Base-by-base conservation (phyloP, 2,329 filamentous ascomycete species). In the Colletotrichum spaethianum region DNA sequence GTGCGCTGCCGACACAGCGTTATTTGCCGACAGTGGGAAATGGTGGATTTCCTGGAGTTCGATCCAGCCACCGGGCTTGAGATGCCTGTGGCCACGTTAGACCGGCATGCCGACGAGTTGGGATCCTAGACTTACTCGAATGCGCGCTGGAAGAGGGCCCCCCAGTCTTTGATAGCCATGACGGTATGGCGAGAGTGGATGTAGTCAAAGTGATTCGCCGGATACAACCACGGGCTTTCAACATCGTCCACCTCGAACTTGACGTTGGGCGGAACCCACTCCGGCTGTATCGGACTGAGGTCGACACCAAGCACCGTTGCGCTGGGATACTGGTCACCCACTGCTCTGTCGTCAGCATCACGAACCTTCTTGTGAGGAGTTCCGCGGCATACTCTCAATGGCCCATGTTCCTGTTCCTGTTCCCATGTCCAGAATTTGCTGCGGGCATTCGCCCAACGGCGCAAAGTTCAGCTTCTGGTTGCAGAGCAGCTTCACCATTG, bases 371-470 rank as follows among this genome's bases (percentile, higher is more conserved):
- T 70, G n/a, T 74, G 31, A 70, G 16, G 12, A 7, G 9, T 42
- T 26, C 4, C 5, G 2, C 36, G 36, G 74, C 82, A 76, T 76
- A 84, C 82, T 87, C 74, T 90, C 88, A 65, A 90, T 89, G 12
- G 88, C 86, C 88, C 88, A 90, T 8, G 89, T 88, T 2, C 88
- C 88, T 0, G 88, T 90, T 3, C 89, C 88, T 0, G 88, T 90
- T 18, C 88, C 88, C 55, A 90, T 84, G 74, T 90, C 89, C n/a
- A 90, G 79, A 12, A 89, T 82, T 73, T 86, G 82, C 70, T 88
- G 85, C 0, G 86, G 84, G 50, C 83, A 78, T 3, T 83, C 78
- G 6, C 82, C 83, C 60, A 89, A 83, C 2, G 88, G 87, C 3
- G 88, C 86, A 76, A 87, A 88, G 75, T 86, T 83, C n/a, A 90